Evolutionary conservation across 257 asterid genomes (phyloP), one percentile per base, ranked within the genome.

Genomic region (Lycium barbarum): DNA sequence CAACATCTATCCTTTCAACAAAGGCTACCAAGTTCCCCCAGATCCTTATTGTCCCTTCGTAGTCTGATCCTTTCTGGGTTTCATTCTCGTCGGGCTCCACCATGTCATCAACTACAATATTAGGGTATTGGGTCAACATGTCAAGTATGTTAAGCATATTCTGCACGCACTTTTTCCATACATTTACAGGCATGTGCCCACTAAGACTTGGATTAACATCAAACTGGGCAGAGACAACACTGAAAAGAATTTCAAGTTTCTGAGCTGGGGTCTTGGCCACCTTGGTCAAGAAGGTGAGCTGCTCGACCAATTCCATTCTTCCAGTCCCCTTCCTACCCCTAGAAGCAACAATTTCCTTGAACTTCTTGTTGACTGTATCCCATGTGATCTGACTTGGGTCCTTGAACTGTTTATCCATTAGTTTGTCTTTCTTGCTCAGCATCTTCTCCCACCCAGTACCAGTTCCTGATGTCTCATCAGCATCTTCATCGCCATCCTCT

Each of bases 21-120:
- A 91, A 97, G n/a, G 99, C 97, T 26, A 94, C 98, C 85, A 97
- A 88, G 87, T 97, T 97, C 17, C 99, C 99, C 99, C 98, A 94
- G 15, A 95, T 93, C 85, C 91, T 89, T 76, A 95, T 97, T 17
- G 95, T 89, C 45, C 96, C 99, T 61, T 83, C 51, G 8, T 73
- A 79, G 72, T 95, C 98, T 0, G 93, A 88, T 80, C 95, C 98
- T 85, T 97, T 97, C 84, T 95, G 96, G n/a, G 98, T 93, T 85
- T 97, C 99, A 33, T 94, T 93, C 86, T 97, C 99, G 88, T 97
- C 97, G 61, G 92, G 93, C 85, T 96, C 98, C 51, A 94, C 94
- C 90, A 84, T 90, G 87, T 97, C 99, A 84, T 94, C 99, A 80
- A 97, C 99, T 83, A 95, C 92, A 35, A 97, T 95, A 84, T 97